Evolutionary conservation across 805 yeast genomes (phyloP), one percentile per base, ranked within the genome.

Genomic region (Yamadazyma takamatsuzukensis): DNA sequence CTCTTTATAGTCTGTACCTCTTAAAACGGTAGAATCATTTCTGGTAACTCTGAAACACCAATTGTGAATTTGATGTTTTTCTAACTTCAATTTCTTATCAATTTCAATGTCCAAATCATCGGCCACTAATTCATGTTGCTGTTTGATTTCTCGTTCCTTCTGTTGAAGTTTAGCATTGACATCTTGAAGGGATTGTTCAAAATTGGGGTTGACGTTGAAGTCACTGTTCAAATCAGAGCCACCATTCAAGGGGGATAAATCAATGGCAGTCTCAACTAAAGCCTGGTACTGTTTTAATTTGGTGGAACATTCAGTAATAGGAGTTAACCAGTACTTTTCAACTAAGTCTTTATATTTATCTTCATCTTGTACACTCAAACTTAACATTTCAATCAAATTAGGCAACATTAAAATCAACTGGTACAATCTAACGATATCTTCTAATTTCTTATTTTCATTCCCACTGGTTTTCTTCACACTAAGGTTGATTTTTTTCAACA

Each of bases 41-140:
- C 98, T 75, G 1, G 98, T 93, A 15, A 93, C 74, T 46, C 97
- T 71, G 71, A 90, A 76, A 56, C 96, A 87, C 95, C 96, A 89
- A 14, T 97, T 97, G 56, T 86, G 94, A 17, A 74, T 76, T 41
- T 74, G 83, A 52, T 90, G 96, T 34, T 83, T 77, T 54, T 93
- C 98, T 30, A 93, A 61, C 55, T 93, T 93, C 43, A 93, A 70
- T 56, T 88, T 88, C 62, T 88, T 87, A 37, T 86, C 96, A 3
- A 82, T 68, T 39, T 89, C 97, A 58, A 88, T 76, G 10, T 75
- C 74, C 22, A 93, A 70, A 44, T 83, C 93, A 21, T 80, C 84
- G 2, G 83, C 86, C 3, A 79, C 79, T 5, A 71, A 70, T 25
- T 63, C 54, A 53, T 88, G 95, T 28, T 78, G 71, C 2, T 63